phyloP scores from a whole-genome alignment of 1,284 basidiomycete species.

The Ganoderma meredithae region DNA sequence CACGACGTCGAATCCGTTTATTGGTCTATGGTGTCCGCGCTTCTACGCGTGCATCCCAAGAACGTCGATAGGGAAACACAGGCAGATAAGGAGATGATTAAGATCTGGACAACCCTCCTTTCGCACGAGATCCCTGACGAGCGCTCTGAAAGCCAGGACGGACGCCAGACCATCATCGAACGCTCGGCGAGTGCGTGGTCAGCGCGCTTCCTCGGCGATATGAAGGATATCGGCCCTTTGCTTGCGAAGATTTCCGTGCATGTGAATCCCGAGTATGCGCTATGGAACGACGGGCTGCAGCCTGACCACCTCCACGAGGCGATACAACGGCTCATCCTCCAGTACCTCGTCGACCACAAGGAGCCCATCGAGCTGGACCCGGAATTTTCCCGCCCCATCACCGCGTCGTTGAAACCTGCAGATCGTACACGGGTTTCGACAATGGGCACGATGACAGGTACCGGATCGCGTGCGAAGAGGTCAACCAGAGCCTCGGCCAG shows the following conservation, averaged over 20 bases:
- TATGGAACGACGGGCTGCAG: neutral
- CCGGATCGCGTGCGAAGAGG: too few species aligned
- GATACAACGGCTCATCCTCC: conserved; percentile 9
- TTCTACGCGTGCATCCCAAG: conserved; percentile 1
- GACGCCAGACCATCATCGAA: neutral
- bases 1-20: conserved; percentile 12
- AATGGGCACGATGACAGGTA: too few species aligned
- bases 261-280: neutral
- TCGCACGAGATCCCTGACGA: neutral
- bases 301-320: conserved; percentile 10
- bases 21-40: conserved; percentile 5
- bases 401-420: too few species aligned
- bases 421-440: too few species aligned
- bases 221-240: neutral
- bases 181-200: neutral
- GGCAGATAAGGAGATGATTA: too few species aligned
- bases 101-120: neutral
- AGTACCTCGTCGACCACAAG: conserved; percentile 11
- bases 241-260: neutral
- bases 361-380: neutral
- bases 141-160: neutral
- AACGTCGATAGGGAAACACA: neutral
- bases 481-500: too few species aligned
- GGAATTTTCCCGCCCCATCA: neutral
- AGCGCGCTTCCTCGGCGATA: neutral